These are phyloP conservation scores for Rachicladosporium sp. DNA, from an alignment of 2,329 filamentous ascomycete species.

Conservation along the genomic window DNA sequence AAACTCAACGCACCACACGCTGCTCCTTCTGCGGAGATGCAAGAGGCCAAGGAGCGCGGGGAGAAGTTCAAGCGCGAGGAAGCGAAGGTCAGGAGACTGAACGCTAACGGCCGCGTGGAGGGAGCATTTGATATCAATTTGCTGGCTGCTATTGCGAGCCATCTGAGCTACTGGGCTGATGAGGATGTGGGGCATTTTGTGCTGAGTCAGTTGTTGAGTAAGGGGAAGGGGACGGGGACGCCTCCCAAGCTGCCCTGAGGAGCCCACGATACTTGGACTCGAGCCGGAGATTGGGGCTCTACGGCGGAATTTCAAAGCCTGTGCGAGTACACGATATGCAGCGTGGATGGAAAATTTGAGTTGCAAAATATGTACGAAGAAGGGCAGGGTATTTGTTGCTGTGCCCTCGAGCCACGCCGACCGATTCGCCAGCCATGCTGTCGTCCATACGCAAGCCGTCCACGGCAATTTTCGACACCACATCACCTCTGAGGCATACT, in stretches of 20 bases:
- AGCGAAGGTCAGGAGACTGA: conserved; percentile 71
- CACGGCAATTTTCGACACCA: too few species aligned
- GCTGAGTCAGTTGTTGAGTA: conserved; percentile 63
- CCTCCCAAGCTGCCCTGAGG: too few species aligned
- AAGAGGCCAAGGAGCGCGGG: conserved; percentile 53
- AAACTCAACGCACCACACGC: conserved; percentile 24
- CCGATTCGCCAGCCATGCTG: too few species aligned
- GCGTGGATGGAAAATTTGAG: too few species aligned
- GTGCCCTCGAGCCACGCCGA: too few species aligned
- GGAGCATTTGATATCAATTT: conserved; percentile 85
- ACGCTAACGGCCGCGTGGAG: conserved; percentile 81
- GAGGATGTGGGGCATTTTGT: conserved; percentile 91
- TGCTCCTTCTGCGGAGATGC: conserved; percentile 30
- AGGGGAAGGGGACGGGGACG: conserved; percentile 16
- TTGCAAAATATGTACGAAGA: too few species aligned
- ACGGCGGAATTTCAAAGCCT: too few species aligned
- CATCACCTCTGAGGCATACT: not conserved
- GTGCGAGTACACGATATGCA: too few species aligned
- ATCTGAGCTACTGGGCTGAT: conserved; percentile 86
- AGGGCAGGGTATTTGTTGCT: too few species aligned
- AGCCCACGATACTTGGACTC: too few species aligned
- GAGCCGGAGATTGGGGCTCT: too few species aligned
- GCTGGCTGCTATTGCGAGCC: conserved; percentile 62
- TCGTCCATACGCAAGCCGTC: too few species aligned
- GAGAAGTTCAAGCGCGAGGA: conserved; percentile 66